Percentiles rank a stretch among this genome's conserved stretches.
Conservation (phyloP, 352 stramenopile species). For the Thraustotheca clavata region DNA sequence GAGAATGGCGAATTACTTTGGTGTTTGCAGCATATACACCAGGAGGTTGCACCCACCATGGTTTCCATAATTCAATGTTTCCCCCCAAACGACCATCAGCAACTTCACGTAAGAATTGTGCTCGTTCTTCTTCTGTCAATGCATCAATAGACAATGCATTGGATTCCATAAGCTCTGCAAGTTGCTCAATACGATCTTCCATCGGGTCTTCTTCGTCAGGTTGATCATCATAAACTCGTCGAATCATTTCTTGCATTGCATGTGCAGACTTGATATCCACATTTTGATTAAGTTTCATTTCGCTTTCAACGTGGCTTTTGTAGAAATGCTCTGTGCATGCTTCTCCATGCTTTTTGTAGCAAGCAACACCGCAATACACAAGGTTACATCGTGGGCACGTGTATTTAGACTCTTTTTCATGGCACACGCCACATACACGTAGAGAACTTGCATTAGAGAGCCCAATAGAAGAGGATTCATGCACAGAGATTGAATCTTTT, state of each 20-base stretch:
- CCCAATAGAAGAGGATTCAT: not conserved
- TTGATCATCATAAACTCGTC: slow-evolving; percentile 30
- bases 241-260: slow-evolving; percentile 15
- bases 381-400: slow-evolving; percentile 75
- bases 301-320: slow-evolving; percentile 47
- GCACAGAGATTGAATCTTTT: too few relatives aligned
- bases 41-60: slow-evolving; percentile 53
- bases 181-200: slow-evolving; percentile 35
- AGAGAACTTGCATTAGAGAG: slow-evolving; percentile 5
- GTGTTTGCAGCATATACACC: slow-evolving; percentile 49
- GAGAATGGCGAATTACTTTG: slow-evolving; percentile 25
- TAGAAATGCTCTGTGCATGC: slow-evolving; percentile 75
- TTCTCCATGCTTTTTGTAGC: slow-evolving; percentile 62
- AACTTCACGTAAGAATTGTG: slow-evolving; percentile 53
- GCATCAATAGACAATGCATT: slow-evolving; percentile 46
- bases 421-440: slow-evolving; percentile 65
- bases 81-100: slow-evolving; percentile 52
- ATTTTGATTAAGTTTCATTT: slow-evolving; percentile 37
- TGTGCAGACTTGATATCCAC: slow-evolving; percentile 2
- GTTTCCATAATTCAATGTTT: slow-evolving; percentile 53
- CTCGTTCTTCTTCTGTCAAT: slow-evolving; percentile 47
- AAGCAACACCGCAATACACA: slow-evolving; percentile 69
- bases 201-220: slow-evolving; percentile 33
- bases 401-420: slow-evolving; percentile 49
- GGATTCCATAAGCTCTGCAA: slow-evolving; percentile 38